Conservation (phyloP, 768 basidiomycete species). For the Phylloporus sp. region DNA sequence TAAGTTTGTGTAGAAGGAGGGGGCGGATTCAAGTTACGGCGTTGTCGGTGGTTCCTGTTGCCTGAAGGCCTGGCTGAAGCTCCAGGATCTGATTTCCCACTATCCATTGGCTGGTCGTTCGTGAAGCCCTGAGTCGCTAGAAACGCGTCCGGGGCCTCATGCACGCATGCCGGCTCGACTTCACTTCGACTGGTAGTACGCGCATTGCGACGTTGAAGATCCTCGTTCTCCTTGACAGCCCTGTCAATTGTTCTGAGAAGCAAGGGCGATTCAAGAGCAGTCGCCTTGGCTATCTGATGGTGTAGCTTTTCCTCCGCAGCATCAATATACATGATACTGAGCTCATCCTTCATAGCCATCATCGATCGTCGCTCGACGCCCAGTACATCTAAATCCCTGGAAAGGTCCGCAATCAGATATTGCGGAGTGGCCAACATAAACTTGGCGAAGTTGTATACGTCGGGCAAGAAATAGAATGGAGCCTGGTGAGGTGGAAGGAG, state of each 20-base stretch:
- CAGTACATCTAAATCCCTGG: constrained; percentile 69
- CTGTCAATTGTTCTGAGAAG: constrained; percentile 65
- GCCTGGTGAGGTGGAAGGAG: constrained; percentile 87
- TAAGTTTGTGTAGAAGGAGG: constrained; percentile 88
- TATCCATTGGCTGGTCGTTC: constrained; percentile 6
- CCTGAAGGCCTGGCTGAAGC: constrained; percentile 6
- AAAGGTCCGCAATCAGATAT: constrained; percentile 74
- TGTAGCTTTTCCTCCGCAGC: constrained; percentile 71
- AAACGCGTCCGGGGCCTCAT: constrained; percentile 58
- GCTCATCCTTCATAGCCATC: constrained; percentile 63
- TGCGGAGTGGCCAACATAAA: constrained; percentile 96
- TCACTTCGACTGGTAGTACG: constrained; percentile 16
- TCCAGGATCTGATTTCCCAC: constrained; percentile 4
- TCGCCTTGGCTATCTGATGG: constrained; percentile 77
- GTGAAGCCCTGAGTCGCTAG: constrained; percentile 40
- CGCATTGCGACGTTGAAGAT: constrained; percentile 44
- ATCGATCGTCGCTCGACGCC: constrained; percentile 64
- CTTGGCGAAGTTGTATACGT: constrained; percentile 81
- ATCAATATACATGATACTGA: constrained; percentile 77
- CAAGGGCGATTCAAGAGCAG: constrained; percentile 66
- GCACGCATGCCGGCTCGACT: constrained; percentile 7
- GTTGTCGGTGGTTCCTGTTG: constrained; percentile 52
- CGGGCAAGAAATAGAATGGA: constrained; percentile 94
- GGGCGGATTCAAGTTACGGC: constrained; percentile 80
- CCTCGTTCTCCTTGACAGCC: constrained; percentile 51